phyloP scores from a whole-genome alignment of 495 filamentous ascomycete species.

The Massariosphaeria phaeospora region DNA sequence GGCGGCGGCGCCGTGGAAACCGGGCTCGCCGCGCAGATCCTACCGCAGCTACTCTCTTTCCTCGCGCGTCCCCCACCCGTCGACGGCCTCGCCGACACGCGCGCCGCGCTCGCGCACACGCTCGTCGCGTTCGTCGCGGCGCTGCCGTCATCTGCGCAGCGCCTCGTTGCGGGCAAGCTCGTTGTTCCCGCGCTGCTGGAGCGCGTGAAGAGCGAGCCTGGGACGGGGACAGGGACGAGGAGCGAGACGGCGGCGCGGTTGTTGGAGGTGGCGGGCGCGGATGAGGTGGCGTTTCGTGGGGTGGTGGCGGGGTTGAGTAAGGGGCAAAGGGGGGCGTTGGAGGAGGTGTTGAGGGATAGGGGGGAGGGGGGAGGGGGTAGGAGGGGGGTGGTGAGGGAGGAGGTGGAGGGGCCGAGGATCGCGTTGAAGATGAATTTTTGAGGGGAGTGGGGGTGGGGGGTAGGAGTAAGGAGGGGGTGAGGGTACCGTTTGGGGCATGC shows the following conservation, averaged over 20 bases:
- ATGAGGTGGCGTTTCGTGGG: conserved; percentile 67
- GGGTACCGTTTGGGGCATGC: conserved; percentile 49
- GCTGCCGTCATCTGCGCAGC: conserved; percentile 45
- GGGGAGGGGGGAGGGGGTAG: conserved; percentile 39
- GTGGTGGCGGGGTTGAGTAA: conserved; percentile 68
- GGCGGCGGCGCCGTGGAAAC: conserved; percentile 68
- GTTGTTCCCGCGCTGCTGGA: conserved; percentile 75
- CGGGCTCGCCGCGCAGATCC: conserved; percentile 64
- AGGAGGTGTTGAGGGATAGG: conserved; percentile 68
- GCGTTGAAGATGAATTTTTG: conserved; percentile 89
- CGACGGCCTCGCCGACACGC: conserved; percentile 69
- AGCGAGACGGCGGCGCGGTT: conserved; percentile 69
- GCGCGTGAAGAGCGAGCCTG: conserved; percentile 52
- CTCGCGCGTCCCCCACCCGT: conserved; percentile 57
- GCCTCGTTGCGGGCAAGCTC: conserved; percentile 61
- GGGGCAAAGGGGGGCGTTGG: conserved; percentile 69
- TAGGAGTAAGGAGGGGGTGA: conserved; percentile 52
- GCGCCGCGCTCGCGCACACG: conserved; percentile 63
- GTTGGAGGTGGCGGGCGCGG: conserved; percentile 71
- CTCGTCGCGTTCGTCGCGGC: conserved; percentile 63
- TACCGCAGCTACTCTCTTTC: conserved; percentile 74
- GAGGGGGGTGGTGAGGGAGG: conserved; percentile 43
- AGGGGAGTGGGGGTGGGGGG: conserved; percentile 58
- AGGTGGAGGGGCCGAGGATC: conserved; percentile 72
- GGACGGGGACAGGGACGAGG: conserved; percentile 50